Conservation (phyloP, 2,329 filamentous ascomycete genomes). For the Huntiella moniliformis region DNA sequence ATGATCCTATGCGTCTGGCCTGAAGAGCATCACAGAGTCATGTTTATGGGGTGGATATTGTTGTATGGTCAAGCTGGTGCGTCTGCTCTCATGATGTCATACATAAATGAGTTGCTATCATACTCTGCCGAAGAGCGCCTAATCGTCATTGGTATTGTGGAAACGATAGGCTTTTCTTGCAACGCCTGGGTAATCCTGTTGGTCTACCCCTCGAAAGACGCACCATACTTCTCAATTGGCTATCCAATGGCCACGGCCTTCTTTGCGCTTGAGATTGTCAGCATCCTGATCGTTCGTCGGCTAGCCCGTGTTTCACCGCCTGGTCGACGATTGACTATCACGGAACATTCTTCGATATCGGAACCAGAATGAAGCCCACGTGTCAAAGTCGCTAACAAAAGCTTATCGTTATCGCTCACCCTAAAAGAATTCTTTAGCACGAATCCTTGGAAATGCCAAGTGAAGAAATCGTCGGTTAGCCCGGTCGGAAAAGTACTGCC, state of each 20-base stretch:
- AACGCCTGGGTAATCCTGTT: conserved; percentile 26
- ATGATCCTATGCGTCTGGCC: conserved; percentile 20
- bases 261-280: conserved; percentile 17
- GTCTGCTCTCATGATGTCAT: conserved; percentile 23
- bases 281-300: conserved; percentile 13
- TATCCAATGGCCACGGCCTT: conserved; percentile 19
- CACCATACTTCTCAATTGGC: conserved; percentile 23
- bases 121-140: conserved; percentile 29
- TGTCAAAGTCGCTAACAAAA: too few species aligned
- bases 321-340: background rate
- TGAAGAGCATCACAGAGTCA: conserved; percentile 18
- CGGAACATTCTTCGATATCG: too few species aligned
- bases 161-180: conserved; percentile 25
- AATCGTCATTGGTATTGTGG: conserved; percentile 30
- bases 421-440: too few species aligned
- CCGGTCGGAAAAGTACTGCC: too few species aligned
- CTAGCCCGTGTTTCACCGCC: background rate
- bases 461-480: too few species aligned
- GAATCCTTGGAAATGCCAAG: too few species aligned
- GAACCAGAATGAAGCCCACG: too few species aligned
- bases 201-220: conserved; percentile 19
- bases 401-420: too few species aligned
- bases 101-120: conserved; percentile 28
- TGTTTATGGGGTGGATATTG: conserved; percentile 21
- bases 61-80: conserved; percentile 20